Evolutionary conservation across 352 stramenopile species (phyloP).

Genomic region (Phytophthora pseudosyringae): DNA sequence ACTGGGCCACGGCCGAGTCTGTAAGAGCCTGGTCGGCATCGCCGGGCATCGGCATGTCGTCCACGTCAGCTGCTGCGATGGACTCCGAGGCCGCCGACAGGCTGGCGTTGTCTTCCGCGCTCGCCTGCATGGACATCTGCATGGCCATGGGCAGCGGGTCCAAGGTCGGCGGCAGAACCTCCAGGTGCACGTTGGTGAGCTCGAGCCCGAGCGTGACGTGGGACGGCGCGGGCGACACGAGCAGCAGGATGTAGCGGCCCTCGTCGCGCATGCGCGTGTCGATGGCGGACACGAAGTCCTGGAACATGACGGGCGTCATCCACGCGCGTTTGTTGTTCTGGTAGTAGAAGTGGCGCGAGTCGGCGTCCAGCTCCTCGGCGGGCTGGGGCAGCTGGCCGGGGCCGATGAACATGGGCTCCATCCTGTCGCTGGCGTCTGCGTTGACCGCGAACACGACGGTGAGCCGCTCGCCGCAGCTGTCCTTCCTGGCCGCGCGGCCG

Average conservation of each 20-base stretch:
- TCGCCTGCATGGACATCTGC: constrained; percentile 56
- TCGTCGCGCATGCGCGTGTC: constrained; percentile 59
- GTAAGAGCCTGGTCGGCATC: constrained; percentile 20
- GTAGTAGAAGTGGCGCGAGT: constrained; percentile 50
- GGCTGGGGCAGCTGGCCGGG: constrained; percentile 30
- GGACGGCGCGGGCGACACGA: constrained; percentile 46
- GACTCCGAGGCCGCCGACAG: constrained; percentile 36
- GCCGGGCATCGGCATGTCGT: constrained; percentile 13
- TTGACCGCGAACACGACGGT: constrained; percentile 54
- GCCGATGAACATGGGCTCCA: constrained; percentile 65
- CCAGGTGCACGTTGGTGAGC: constrained; percentile 58
- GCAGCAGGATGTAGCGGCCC: constrained; percentile 49
- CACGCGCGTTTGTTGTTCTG: constrained; percentile 58
- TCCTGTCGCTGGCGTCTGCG: constrained; percentile 56
- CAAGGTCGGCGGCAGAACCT: constrained; percentile 51
- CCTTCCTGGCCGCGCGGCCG: constrained; percentile 24
- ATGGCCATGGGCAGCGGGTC: constrained; percentile 44
- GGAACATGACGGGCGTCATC: constrained; percentile 69
- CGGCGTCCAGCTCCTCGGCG: constrained; percentile 25
- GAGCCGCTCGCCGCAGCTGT: constrained; percentile 37
- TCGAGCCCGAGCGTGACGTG: constrained; percentile 60
- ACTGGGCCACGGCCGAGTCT: constrained; percentile 3
- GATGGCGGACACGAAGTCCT: constrained; percentile 55
- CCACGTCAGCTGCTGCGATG: constrained; percentile 27
- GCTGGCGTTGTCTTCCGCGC: constrained; percentile 39